phyloP scores from a whole-genome alignment of 176 grass and related monocot species.

The Oryza australiensis region DNA sequence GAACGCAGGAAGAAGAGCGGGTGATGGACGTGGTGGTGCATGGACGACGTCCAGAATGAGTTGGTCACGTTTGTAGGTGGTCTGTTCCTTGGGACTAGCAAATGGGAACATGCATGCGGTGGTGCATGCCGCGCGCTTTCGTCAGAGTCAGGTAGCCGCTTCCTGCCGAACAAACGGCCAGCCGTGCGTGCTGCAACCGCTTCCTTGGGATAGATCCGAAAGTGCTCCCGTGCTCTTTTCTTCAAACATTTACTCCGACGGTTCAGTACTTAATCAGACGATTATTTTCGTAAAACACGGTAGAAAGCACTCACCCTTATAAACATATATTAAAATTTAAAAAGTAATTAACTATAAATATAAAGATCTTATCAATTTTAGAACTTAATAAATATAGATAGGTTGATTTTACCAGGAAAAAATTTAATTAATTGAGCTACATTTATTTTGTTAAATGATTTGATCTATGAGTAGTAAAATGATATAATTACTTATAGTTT shows the following conservation, averaged over 20 bases:
- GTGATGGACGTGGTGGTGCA: background rate
- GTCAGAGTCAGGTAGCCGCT: background rate
- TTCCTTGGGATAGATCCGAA: background rate
- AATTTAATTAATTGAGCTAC: no score
- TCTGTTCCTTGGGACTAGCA: background rate
- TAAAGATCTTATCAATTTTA: no score
- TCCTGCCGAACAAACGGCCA: background rate
- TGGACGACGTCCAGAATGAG: background rate
- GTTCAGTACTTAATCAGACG: no score
- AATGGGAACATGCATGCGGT: slow-evolving; percentile 5
- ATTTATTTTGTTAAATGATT: no score
- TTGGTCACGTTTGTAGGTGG: background rate
- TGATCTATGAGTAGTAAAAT: no score
- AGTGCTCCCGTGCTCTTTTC: background rate
- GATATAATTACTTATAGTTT: no score
- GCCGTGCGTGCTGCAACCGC: background rate
- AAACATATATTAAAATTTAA: no score
- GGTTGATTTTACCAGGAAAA: no score
- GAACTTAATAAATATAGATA: no score
- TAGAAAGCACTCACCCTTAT: no score
- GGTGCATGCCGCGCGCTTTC: slow-evolving; percentile 9
- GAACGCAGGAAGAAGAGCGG: background rate
- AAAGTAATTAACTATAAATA: no score
- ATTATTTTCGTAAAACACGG: no score
- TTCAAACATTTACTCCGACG: background rate